Conservation (phyloP, 2,329 filamentous ascomycete species). For the Lecanicillium sp. region DNA sequence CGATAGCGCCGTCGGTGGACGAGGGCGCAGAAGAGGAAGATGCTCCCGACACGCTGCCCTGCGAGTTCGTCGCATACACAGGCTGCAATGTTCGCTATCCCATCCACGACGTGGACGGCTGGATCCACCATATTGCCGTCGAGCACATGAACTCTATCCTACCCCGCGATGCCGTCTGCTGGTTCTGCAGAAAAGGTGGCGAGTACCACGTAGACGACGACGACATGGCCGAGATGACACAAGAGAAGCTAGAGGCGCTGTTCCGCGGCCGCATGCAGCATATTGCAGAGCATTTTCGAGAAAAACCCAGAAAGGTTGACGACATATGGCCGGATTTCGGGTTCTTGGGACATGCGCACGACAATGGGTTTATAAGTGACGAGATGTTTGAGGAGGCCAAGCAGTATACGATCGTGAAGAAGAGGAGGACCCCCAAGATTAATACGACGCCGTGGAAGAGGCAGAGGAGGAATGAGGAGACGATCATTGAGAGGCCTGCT, state of each 20-base stretch:
- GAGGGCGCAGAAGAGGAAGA: no score
- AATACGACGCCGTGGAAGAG: background rate
- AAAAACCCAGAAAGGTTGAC: constrained; percentile 11
- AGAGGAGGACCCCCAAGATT: background rate
- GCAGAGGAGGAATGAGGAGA: no score
- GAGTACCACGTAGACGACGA: constrained; percentile 18
- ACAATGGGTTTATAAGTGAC: constrained; percentile 18
- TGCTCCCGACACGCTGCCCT: constrained; percentile 22
- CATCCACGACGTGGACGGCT: constrained; percentile 27
- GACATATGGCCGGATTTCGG: constrained; percentile 30
- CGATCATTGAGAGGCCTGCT: no score
- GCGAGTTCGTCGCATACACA: constrained; percentile 33
- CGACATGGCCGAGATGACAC: constrained; percentile 5
- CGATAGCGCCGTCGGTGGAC: no score
- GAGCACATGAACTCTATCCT: constrained; percentile 26
- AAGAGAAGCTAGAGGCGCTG: constrained; percentile 4
- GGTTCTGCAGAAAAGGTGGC: constrained; percentile 33
- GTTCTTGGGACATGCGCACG: constrained; percentile 29
- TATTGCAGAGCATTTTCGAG: constrained; percentile 34
- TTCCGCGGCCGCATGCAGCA: constrained; percentile 37
- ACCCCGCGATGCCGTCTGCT: constrained; percentile 33
- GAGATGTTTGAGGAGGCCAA: constrained; percentile 14
- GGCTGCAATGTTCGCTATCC: constrained; percentile 30
- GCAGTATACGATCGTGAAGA: constrained; percentile 12
- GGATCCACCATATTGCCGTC: constrained; percentile 36